Conservation (phyloP, 208 protist genomes). For the Strigomonas culicis region DNA sequence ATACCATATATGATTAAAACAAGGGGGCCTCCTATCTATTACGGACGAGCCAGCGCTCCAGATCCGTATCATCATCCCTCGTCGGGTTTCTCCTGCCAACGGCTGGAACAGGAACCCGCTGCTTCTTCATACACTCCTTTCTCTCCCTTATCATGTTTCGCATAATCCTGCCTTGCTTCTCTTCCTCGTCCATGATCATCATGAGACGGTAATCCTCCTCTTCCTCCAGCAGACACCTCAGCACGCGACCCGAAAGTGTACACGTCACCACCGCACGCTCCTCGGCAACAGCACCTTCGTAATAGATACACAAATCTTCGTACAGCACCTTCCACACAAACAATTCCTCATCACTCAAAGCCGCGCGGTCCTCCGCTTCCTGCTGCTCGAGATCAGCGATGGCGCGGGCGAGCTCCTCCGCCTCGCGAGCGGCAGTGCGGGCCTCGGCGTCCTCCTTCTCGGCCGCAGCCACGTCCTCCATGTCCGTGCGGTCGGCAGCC, state of each 20-base stretch:
- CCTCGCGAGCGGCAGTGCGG: not conserved
- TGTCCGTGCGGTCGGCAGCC: conserved; percentile 16
- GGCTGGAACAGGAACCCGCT: not conserved
- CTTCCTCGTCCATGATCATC: not conserved
- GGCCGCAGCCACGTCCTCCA: conserved; percentile 12
- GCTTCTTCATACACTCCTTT: not conserved
- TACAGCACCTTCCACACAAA: not conserved
- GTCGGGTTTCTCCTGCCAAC: not conserved
- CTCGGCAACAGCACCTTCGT: not conserved
- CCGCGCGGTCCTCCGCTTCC: conserved; percentile 4
- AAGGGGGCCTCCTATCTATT: conserved; percentile 20
- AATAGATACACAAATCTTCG: not conserved
- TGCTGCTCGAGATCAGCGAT: not conserved
- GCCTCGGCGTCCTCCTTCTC: conserved; percentile 7
- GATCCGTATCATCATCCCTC: conserved; percentile 3
- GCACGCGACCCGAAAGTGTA: not conserved
- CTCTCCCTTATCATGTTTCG: no score
- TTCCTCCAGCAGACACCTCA: not conserved
- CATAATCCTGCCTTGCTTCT: not conserved
- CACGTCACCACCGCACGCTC: not conserved
- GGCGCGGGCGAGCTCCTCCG: not conserved
- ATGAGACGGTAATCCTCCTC: not conserved
- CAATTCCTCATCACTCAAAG: conserved; percentile 7
- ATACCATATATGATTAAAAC: not conserved
- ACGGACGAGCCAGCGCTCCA: conserved; percentile 43